phyloP scores from a whole-genome alignment of 2,329 filamentous ascomycete genomes.

The Exophiala sp. region DNA sequence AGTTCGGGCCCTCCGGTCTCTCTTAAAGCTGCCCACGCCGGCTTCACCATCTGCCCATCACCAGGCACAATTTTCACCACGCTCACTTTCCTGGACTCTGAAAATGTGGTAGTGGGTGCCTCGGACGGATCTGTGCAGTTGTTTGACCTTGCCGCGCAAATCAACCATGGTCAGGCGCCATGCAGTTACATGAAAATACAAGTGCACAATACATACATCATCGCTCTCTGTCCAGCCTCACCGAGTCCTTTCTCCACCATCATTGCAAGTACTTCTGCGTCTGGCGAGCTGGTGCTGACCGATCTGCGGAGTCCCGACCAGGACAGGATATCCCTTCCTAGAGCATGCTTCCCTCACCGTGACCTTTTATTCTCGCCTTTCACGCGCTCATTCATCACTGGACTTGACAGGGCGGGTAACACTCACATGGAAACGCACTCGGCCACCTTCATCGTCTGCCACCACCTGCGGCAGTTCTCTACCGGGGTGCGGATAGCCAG shows the following conservation, averaged over 20 bases:
- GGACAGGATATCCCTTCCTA: slow-evolving; percentile 17
- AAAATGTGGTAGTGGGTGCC: slow-evolving; percentile 50
- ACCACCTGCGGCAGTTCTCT: slow-evolving; percentile 26
- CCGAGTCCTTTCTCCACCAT: slow-evolving; percentile 50
- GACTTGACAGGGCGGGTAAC: slow-evolving; percentile 17
- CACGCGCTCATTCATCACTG: slow-evolving; percentile 46
- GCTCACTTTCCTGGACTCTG: slow-evolving; percentile 52
- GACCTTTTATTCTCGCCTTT: slow-evolving; percentile 52
- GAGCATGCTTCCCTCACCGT: slow-evolving; percentile 42
- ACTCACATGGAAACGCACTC: slow-evolving; percentile 13
- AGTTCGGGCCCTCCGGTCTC: not conserved
- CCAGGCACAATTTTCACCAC: slow-evolving; percentile 49
- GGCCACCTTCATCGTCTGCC: slow-evolving; percentile 19
- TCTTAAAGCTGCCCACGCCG: slow-evolving; percentile 4
- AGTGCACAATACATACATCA: slow-evolving; percentile 45
- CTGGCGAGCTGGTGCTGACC: slow-evolving; percentile 51
- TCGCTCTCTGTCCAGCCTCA: slow-evolving; percentile 44
- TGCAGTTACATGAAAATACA: slow-evolving; percentile 9
- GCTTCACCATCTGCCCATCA: slow-evolving; percentile 34
- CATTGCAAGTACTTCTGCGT: slow-evolving; percentile 48
- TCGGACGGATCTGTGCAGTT: slow-evolving; percentile 53
- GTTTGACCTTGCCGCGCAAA: slow-evolving; percentile 39
- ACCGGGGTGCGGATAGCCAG: slow-evolving; percentile 44
- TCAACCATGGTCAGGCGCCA: slow-evolving; percentile 17
- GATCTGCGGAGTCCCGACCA: slow-evolving; percentile 43